Base-by-base conservation (phyloP, 768 basidiomycete species). In the Mycena alexandri region DNA sequence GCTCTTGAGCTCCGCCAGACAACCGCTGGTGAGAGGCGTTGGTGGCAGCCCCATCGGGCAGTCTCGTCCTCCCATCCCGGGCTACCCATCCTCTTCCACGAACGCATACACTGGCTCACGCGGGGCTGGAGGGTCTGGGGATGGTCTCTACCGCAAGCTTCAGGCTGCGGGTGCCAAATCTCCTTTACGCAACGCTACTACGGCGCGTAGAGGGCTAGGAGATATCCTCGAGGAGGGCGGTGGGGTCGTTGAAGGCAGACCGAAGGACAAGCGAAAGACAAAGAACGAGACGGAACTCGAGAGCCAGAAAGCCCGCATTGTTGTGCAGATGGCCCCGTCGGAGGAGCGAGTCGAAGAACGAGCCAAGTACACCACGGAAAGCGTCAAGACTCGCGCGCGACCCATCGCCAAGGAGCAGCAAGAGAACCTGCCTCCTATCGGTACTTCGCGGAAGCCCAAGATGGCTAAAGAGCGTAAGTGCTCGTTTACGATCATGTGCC, bases 231-330 rank as follows among this genome's bases (percentile, higher is more conserved):
- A 73, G 68, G 79, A 79, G 61, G 78, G 73, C 19, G 75, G 74
- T 9, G 82, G 80, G 16, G 73, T 73, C 43, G 80, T 42, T 33
- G 68, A 63, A 41, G 70, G 58, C n/a, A 75, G 72, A 34, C 71
- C 60, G 55, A 79, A 79, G 59, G 80, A 81, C 67, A 80, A 81
- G 57, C 69, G 75, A 67, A 73, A 81, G 54, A 68, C 74, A 69
- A 82, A 81, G 76, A 86, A 74, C 69, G 81, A 82, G 80, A 92
- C 94, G 79, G 94, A 95, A 79, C 81, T 96, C 42, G 95, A 95
- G 76, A 88, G 89, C 13, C 95, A 96, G 80, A 97, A 97, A 80
- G 95, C 95, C 53, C 85, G 95, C 61, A 96, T 97, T 65, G 95
- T 97, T 2, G 93, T 94, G 54, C 94, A 96, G 82, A 96, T 96